These are phyloP conservation scores for Blastomyces parvus DNA, from an alignment of 2,329 filamentous ascomycete species.

Conservation along the genomic window DNA sequence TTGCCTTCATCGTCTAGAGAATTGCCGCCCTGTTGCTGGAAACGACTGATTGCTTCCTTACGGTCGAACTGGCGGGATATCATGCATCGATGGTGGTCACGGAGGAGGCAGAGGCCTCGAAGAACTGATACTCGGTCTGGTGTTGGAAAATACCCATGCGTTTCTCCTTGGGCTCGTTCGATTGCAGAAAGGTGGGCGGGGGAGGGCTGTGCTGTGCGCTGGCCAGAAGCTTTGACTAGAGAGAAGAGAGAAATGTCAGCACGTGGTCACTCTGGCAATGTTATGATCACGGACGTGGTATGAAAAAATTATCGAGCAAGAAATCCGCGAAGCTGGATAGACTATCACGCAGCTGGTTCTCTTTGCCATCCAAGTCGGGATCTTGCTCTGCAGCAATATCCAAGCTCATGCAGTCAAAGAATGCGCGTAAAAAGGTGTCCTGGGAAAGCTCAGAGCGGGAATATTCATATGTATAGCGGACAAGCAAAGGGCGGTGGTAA, in stretches of 20 bases:
- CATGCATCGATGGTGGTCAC: constrained; percentile 17
- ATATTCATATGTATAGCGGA: too few species aligned
- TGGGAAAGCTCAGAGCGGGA: too few species aligned
- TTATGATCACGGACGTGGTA: constrained; percentile 9
- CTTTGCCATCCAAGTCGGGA: constrained; percentile 1
- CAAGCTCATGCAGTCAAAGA: constrained; percentile 5
- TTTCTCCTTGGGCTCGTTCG: too few species aligned
- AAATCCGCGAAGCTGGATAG: constrained; percentile 12
- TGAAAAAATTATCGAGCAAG: constrained; percentile 15
- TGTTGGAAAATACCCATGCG: constrained; percentile 10
- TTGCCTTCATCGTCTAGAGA: constrained; percentile 16
- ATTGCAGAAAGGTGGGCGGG: constrained; percentile 12
- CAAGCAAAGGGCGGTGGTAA: constrained; percentile 12
- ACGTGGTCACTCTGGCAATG: background rate
- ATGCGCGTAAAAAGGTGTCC: constrained; percentile 9
- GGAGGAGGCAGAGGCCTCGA: constrained; percentile 14
- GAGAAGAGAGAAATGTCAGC: constrained; percentile 4
- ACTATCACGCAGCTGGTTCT: background rate
- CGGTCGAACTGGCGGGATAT: constrained; percentile 15
- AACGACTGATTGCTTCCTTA: constrained; percentile 13
- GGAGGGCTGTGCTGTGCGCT: constrained; percentile 13
- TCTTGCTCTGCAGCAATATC: background rate
- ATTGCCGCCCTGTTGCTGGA: constrained; percentile 8
- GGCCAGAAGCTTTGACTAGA: constrained; percentile 13
- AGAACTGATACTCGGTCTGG: constrained; percentile 13